These are phyloP conservation scores for Protomyces inundatus DNA, from an alignment of 1,139 yeast genomes.

Conservation along the genomic window DNA sequence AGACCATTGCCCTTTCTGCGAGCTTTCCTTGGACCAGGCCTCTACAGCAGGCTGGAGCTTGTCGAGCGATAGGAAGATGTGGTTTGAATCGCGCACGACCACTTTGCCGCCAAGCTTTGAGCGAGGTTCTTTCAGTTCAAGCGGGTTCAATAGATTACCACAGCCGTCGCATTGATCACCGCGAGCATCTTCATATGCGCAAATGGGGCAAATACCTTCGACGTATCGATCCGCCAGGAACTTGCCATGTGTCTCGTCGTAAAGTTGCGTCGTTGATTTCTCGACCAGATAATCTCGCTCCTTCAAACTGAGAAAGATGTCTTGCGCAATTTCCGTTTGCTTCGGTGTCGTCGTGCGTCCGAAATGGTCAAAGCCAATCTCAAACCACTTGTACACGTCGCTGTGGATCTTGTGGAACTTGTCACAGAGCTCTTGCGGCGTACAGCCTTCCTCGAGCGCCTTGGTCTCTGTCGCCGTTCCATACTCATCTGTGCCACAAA, in stretches of 20 bases:
- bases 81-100: conserved; percentile 72
- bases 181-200: conserved; percentile 91
- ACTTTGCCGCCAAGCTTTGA: conserved; percentile 90
- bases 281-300: conserved; percentile 77
- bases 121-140: conserved; percentile 87
- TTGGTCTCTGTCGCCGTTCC: conserved; percentile 99
- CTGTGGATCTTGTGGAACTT: conserved; percentile 82
- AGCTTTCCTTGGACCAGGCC: conserved; percentile 65
- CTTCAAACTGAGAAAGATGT: conserved; percentile 69
- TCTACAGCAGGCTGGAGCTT: conserved; percentile 70
- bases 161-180: conserved; percentile 99
- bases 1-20: conserved; percentile 80
- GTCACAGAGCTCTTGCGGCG: conserved; percentile 84
- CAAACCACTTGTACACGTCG: conserved; percentile 94
- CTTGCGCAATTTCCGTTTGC: conserved; percentile 95
- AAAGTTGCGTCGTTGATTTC: conserved; percentile 80
- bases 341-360: conserved; percentile 91
- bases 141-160: conserved; percentile 82
- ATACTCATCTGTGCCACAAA: conserved; percentile 98
- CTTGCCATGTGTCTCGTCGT: conserved; percentile 83
- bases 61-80: conserved; percentile 74
- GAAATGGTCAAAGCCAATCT: conserved; percentile 85
- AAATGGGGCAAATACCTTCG: conserved; percentile 95
- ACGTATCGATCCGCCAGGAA: conserved; percentile 94
- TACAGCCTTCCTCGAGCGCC: conserved; percentile 85